These are phyloP conservation scores for Morella rubra DNA, from an alignment of 306 rosid genomes.

Conservation along the genomic window DNA sequence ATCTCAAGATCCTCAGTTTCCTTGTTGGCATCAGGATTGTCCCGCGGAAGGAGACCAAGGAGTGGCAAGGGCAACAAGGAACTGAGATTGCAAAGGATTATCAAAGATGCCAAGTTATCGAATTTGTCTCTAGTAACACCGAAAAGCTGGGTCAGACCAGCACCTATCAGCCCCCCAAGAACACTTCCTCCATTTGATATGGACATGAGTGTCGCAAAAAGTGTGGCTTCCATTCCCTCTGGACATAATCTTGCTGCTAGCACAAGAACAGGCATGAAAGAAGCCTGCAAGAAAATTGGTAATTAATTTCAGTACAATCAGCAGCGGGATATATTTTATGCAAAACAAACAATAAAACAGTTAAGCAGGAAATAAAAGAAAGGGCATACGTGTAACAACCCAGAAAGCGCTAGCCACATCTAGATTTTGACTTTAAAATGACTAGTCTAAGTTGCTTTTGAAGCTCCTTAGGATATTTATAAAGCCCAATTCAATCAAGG, in stretches of 20 bases:
- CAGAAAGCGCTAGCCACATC: too few species aligned
- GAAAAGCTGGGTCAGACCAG: conserved; percentile 80
- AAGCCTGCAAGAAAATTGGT: conserved; percentile 58
- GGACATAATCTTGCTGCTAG: conserved; percentile 94
- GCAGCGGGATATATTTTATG: conserved; percentile 18
- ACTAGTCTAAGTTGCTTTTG: too few species aligned
- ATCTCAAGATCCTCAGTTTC: conserved; percentile 63
- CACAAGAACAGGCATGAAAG: conserved; percentile 98
- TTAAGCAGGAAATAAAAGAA: neutral
- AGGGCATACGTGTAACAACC: too few species aligned
- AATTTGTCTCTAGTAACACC: conserved; percentile 87
- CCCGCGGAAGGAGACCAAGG: conserved; percentile 83
- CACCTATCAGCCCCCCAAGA: conserved; percentile 91
- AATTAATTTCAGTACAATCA: conserved; percentile 24
- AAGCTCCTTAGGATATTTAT: too few species aligned
- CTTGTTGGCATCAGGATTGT: conserved; percentile 46
- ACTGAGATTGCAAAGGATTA: conserved; percentile 86
- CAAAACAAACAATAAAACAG: conserved; percentile 4
- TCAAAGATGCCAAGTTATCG: conserved; percentile 70
- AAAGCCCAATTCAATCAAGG: too few species aligned
- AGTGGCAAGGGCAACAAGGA: conserved; percentile 91
- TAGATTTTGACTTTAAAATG: too few species aligned
- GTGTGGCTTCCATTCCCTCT: conserved; percentile 98
- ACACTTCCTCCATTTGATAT: conserved; percentile 89
- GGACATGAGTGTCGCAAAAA: conserved; percentile 99